These are phyloP conservation scores for Bonia amplexicaulis DNA, from an alignment of 176 grass and related monocot species.

Conservation along the genomic window DNA sequence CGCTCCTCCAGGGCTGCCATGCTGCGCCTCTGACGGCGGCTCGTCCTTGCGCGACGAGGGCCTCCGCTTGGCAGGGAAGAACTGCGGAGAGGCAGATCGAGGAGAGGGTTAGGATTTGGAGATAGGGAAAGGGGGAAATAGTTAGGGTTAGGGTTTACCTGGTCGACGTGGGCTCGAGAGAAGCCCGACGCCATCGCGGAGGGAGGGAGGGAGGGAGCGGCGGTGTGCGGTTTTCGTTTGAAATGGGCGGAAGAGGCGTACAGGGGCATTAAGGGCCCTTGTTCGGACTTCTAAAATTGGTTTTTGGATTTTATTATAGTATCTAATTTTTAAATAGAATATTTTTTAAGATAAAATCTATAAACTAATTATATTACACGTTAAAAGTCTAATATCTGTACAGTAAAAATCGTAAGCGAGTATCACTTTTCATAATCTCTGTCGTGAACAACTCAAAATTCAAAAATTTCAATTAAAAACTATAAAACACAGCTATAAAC, in stretches of 20 bases:
- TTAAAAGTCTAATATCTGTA: too few relatives aligned
- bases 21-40: slow-evolving; percentile 14
- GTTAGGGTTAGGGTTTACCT: slow-evolving; percentile 48
- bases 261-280: too few relatives aligned
- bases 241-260: background rate
- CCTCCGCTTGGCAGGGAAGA: slow-evolving; percentile 69
- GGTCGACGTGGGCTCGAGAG: slow-evolving; percentile 62
- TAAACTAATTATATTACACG: too few relatives aligned
- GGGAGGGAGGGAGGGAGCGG: background rate
- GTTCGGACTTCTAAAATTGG: too few relatives aligned
- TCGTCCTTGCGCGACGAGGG: slow-evolving; percentile 42
- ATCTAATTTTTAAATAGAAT: too few relatives aligned
- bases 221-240: slow-evolving; percentile 5
- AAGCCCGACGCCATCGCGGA: slow-evolving; percentile 59
- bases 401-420: too few relatives aligned
- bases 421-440: too few relatives aligned
- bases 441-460: too few relatives aligned
- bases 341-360: too few relatives aligned
- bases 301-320: too few relatives aligned
- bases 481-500: too few relatives aligned
- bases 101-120: background rate
- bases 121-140: background rate
- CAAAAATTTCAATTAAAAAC: too few relatives aligned
- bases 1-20: slow-evolving; percentile 36
- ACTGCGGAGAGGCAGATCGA: slow-evolving; percentile 36